Evolutionary conservation across 805 yeast genomes (phyloP), one percentile per base, ranked within the genome.

Genomic region (Komagataella ulmi): DNA sequence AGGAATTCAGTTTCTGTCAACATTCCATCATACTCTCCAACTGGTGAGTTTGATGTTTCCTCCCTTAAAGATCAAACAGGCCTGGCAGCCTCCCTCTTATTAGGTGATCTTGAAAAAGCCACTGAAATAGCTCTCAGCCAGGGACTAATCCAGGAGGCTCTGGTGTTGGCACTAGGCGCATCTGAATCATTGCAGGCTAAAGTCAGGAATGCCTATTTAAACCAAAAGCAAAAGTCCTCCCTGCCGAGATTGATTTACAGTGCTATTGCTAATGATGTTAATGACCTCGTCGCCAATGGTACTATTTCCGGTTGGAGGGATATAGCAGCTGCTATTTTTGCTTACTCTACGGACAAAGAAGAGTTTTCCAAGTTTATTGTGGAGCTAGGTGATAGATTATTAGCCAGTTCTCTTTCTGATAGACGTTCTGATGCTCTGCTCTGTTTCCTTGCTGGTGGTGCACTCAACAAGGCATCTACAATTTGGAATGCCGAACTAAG

Each of bases 291-390:
- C 30, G 74, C 76, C 48, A 83, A 90, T 61, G 85, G 86, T 30
- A 85, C 86, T 60, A 80, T 90, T 45, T 59, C 73, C 3, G 81
- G 86, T 57, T 93, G 99, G 99, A 84, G 80, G 58, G 83, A 81
- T 46, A 80, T 86, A 57, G 87, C 89, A n/a, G 71, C 77, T 46
- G 76, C 88, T 14, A 76, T 90, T 52, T 64, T 80, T 51, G 76
- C 87, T 2, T 84, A 76, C 59, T 64, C 76, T 46, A 56, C 68
- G 17, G 76, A 75, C 55, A 67, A 67, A 3, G 67, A 67, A 2
- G 73, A 73, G 45, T 85, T 77, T 65, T 77, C 77, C 57, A 58
- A 67, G 7, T 74, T 82, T 55, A 75, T 86, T 54, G 68, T 79
- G 30, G 74, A 73, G 52, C 74, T 93, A 54, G 99, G 97, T 62